phyloP scores from a whole-genome alignment of 148 eudicot genomes.

The Bassia scoparia region DNA sequence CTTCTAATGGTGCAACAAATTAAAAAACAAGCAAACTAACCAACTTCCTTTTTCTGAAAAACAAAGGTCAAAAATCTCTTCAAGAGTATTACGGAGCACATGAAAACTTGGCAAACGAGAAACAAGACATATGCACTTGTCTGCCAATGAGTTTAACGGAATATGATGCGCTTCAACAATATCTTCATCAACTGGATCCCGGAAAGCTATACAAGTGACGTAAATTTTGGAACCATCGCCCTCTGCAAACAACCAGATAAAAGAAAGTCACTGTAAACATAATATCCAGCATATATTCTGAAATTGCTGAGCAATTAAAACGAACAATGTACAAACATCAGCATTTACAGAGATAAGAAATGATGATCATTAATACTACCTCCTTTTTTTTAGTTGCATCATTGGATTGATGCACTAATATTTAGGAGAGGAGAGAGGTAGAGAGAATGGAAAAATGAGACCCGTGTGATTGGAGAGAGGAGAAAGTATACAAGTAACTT shows the following conservation, averaged over 20 bases:
- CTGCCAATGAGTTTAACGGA: constrained; percentile 75
- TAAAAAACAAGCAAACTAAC: constrained; percentile 35
- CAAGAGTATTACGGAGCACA: constrained; percentile 68
- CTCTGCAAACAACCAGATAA: constrained; percentile 50
- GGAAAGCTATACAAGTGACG: constrained; percentile 87
- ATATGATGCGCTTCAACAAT: constrained; percentile 83
- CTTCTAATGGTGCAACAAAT: not conserved
- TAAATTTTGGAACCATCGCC: constrained; percentile 98
- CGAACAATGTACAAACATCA: not conserved
- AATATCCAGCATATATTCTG: not conserved
- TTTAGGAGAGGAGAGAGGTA: too few relatives aligned
- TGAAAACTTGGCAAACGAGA: constrained; percentile 81
- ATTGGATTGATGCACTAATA: too few relatives aligned
- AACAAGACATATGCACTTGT: constrained; percentile 94
- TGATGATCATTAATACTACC: not conserved
- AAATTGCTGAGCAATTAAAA: not conserved
- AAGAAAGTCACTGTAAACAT: constrained; percentile 2
- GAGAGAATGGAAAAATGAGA: too few relatives aligned
- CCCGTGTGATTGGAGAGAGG: too few relatives aligned
- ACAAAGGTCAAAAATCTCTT: constrained; percentile 84
- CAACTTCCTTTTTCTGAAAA: constrained; percentile 77
- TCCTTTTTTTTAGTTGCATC: too few relatives aligned
- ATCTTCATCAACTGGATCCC: constrained; percentile 91
- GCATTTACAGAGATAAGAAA: not conserved
- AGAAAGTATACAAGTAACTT: too few relatives aligned